A percentile compares a stretch with the other conserved stretches of the same genome.
Evolutionary conservation across 1,284 basidiomycete species (phyloP).

Genomic region (Puccinia hordei): DNA sequence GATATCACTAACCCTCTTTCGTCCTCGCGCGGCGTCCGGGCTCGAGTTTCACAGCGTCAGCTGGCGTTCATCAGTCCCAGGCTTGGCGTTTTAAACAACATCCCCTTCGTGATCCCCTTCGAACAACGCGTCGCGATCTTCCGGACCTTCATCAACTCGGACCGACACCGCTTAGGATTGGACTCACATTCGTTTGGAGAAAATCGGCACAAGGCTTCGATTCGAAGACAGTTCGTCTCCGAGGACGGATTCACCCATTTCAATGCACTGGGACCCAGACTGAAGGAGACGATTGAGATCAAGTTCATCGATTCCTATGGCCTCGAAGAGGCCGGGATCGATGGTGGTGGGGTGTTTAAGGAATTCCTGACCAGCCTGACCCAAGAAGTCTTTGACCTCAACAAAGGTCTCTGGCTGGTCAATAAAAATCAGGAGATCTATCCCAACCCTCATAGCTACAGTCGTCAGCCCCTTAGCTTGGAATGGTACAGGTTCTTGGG

Average conservation of each 20-base stretch:
- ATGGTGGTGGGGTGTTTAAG: constrained; percentile 96
- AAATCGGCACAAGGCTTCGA: constrained; percentile 63
- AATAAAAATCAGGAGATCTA: constrained; percentile 90
- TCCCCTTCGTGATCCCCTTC: constrained; percentile 95
- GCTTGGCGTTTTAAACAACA: constrained; percentile 87
- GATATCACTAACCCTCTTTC: constrained; percentile 51
- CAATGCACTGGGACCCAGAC: constrained; percentile 67
- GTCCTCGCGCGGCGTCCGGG: constrained; percentile 10
- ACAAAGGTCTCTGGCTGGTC: constrained; percentile 88
- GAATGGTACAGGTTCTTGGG: constrained; percentile 95
- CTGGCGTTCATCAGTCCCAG: constrained; percentile 77
- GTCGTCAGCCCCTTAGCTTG: constrained; percentile 80
- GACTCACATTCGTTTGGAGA: constrained; percentile 26
- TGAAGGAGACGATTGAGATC: constrained; percentile 82
- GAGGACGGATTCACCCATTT: constrained; percentile 85
- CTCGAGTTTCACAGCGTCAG: constrained; percentile 68
- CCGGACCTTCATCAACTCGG: constrained; percentile 74
- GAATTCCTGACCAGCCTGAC: constrained; percentile 90
- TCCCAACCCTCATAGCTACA: constrained; percentile 86
- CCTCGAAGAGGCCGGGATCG: constrained; percentile 82
- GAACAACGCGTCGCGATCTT: constrained; percentile 86
- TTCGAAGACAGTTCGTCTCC: constrained; percentile 74
- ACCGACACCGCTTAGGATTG: constrained; percentile 59
- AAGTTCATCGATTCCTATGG: constrained; percentile 88
- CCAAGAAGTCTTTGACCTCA: constrained; percentile 90